Percentiles rank a stretch among this genome's conserved stretches.
These are phyloP conservation scores for Breynia disticha DNA, from an alignment of 441 rosid genomes.

Conservation along the genomic window DNA sequence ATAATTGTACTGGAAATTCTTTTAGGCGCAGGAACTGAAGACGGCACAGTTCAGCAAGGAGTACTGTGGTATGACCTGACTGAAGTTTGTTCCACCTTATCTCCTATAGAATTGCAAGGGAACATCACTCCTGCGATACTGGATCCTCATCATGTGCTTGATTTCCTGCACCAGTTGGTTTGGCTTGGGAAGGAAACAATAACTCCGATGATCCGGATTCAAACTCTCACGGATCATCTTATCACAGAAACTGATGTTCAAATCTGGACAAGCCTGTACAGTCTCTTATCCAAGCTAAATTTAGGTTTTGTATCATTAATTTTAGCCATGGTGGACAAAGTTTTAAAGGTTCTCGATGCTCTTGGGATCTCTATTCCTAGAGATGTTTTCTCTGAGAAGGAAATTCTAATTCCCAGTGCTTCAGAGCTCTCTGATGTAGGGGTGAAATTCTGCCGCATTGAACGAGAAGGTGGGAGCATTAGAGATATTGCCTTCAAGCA, in stretches of 20 bases:
- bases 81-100: not conserved
- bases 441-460: not conserved
- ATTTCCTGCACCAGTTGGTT: constrained; percentile 10
- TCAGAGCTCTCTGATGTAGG: constrained; percentile 1
- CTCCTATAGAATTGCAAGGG: not conserved
- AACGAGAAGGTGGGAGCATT: not conserved
- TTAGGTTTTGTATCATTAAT: not conserved
- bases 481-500: constrained; percentile 12
- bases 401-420: constrained; percentile 6
- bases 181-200: not conserved
- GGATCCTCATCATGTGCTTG: constrained; percentile 11
- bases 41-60: not conserved
- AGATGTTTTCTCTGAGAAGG: not conserved
- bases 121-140: not conserved
- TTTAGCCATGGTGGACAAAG: not conserved
- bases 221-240: not conserved
- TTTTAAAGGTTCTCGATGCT: not conserved
- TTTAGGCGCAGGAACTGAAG: not conserved
- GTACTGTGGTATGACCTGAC: not conserved
- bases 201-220: not conserved
- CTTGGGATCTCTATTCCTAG: not conserved
- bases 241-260: not conserved
- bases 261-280: not conserved
- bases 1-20: not conserved
- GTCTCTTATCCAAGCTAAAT: not conserved